Percentiles rank a stretch among this genome's conserved stretches.
These are phyloP conservation scores for Claviceps pazoutovae DNA, from an alignment of 2,329 filamentous ascomycete genomes.

Conservation along the genomic window DNA sequence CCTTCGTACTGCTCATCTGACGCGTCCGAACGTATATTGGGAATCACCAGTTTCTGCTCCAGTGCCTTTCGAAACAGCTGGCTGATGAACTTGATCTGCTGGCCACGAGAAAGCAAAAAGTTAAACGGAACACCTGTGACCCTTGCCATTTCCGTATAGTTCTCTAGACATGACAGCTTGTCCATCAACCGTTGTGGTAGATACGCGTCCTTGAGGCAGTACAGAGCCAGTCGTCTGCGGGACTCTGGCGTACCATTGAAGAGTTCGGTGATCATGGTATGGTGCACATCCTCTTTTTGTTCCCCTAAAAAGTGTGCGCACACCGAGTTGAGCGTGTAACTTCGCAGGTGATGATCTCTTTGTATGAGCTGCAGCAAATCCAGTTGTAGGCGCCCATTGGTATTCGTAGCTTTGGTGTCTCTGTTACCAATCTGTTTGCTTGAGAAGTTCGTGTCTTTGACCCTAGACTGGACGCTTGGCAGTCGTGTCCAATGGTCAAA, in stretches of 20 bases:
- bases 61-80: constrained; percentile 91
- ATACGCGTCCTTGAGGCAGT: constrained; percentile 96
- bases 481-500: constrained; percentile 86
- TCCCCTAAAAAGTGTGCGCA: constrained; percentile 89
- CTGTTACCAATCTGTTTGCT: constrained; percentile 98
- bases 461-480: constrained; percentile 52
- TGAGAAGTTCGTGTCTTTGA: constrained; percentile 74
- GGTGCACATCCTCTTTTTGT: constrained; percentile 96
- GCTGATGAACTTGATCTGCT: constrained; percentile 96
- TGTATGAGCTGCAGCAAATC: constrained; percentile 92
- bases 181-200: constrained; percentile 90
- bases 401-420: constrained; percentile 89
- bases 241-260: constrained; percentile 96
- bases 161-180: constrained; percentile 95
- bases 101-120: constrained; percentile 76
- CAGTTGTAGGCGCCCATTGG: constrained; percentile 81
- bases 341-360: constrained; percentile 85
- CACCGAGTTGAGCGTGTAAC: constrained; percentile 94
- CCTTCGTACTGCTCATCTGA: constrained; percentile 90
- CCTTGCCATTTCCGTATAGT: constrained; percentile 99
- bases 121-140: constrained; percentile 98
- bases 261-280: constrained; percentile 97
- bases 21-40: constrained; percentile 59
- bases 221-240: constrained; percentile 76
- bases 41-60: constrained; percentile 87